Conservation (phyloP, 2,329 filamentous ascomycete genomes). For the Drechslerella coelobrocha region DNA sequence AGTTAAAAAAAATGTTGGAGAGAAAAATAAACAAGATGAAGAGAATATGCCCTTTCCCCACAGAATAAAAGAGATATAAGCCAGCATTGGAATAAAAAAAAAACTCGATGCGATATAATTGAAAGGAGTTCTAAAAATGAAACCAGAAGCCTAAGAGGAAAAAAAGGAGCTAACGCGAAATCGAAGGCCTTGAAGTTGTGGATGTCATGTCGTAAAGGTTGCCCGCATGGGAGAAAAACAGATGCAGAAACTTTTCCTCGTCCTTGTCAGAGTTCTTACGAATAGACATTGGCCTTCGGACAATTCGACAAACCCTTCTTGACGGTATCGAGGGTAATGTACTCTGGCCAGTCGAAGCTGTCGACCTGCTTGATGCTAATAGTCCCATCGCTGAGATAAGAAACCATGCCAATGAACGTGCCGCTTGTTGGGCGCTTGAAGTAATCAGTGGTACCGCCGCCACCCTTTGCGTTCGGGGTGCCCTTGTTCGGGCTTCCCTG, state of each 20-base stretch:
- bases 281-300: constrained; percentile 31
- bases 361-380: constrained; percentile 67
- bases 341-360: constrained; percentile 52
- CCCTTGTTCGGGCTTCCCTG: constrained; percentile 53
- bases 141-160: constrained; percentile 11
- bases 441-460: constrained; percentile 73
- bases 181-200: background rate
- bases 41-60: constrained; percentile 47
- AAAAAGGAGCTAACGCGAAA: constrained; percentile 8
- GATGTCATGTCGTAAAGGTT: constrained; percentile 47
- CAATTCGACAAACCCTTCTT: constrained; percentile 32
- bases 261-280: constrained; percentile 21
- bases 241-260: constrained; percentile 34
- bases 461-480: constrained; percentile 59
- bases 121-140: constrained; percentile 13
- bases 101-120: too few relatives aligned
- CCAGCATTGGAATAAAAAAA: constrained; percentile 3
- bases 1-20: constrained; percentile 37
- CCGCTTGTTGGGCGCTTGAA: constrained; percentile 69
- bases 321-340: constrained; percentile 31
- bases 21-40: constrained; percentile 49
- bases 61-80: constrained; percentile 24
- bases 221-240: constrained; percentile 13
- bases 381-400: constrained; percentile 65
- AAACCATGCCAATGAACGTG: constrained; percentile 70